A percentile compares a stretch with the other conserved stretches of the same genome.
These are phyloP conservation scores for Curvularia sp. DNA, from an alignment of 2,329 filamentous ascomycete species.

Conservation along the genomic window DNA sequence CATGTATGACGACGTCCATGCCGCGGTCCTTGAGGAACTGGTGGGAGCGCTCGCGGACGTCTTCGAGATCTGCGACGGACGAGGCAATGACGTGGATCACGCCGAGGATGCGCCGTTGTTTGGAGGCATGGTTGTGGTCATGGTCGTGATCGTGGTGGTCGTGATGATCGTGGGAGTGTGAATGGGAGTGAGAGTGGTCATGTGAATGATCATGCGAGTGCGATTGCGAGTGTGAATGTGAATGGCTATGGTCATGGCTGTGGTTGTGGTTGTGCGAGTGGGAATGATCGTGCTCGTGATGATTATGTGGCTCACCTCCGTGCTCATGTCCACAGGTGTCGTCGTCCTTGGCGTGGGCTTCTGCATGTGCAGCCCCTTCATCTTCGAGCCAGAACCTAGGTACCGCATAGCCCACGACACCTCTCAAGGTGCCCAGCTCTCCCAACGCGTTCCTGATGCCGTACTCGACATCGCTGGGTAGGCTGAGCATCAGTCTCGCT, in stretches of 20 bases:
- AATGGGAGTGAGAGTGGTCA: constrained; percentile 6
- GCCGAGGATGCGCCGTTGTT: constrained; percentile 68
- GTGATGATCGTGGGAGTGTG: constrained; percentile 21
- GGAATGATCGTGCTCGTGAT: constrained; percentile 35
- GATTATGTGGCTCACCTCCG: not conserved
- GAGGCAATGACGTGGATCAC: constrained; percentile 86
- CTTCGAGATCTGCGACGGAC: constrained; percentile 75
- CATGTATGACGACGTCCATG: constrained; percentile 85
- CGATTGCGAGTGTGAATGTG: constrained; percentile 16
- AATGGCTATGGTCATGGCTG: constrained; percentile 34
- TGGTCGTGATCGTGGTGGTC: constrained; percentile 46
- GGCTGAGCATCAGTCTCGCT: constrained; percentile 79
- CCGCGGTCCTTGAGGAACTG: constrained; percentile 73
- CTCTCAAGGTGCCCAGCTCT: constrained; percentile 80
- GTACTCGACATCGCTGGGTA: constrained; percentile 87
- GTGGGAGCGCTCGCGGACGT: constrained; percentile 79
- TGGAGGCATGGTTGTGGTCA: constrained; percentile 40
- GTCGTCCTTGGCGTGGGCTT: constrained; percentile 53
- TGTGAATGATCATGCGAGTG: constrained; percentile 25
- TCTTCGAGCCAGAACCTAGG: constrained; percentile 95
- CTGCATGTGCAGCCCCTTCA: constrained; percentile 51
- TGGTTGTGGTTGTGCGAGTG: not conserved
- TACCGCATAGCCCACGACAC: constrained; percentile 83
- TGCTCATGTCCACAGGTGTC: constrained; percentile 37
- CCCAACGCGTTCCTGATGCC: constrained; percentile 83